A percentile compares a stretch with the other conserved stretches of the same genome.
These are phyloP conservation scores for Bretschneidera sinensis DNA, from an alignment of 345 rosid species.

Conservation along the genomic window DNA sequence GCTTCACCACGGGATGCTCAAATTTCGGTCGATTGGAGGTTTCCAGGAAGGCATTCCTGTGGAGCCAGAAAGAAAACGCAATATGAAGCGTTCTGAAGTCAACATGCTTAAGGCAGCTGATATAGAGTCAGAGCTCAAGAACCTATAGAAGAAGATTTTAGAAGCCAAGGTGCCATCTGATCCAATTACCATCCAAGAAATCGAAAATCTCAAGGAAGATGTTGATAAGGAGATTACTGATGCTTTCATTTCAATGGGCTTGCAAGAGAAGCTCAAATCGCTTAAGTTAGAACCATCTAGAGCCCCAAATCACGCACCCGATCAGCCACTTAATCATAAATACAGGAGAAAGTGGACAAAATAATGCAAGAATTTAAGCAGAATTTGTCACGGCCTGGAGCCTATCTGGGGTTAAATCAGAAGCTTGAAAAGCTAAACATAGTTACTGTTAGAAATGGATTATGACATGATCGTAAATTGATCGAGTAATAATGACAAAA, in stretches of 20 bases:
- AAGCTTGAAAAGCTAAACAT: neutral
- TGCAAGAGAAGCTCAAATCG: neutral
- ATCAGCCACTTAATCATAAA: constrained; percentile 18
- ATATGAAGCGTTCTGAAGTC: constrained; percentile 20
- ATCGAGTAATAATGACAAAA: too few relatives aligned
- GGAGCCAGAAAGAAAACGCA: neutral
- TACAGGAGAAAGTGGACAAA: neutral
- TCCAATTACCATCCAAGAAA: neutral
- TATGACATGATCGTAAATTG: too few relatives aligned
- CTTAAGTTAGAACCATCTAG: neutral
- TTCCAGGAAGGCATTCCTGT: neutral
- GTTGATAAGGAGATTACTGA: neutral
- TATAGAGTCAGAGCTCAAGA: neutral
- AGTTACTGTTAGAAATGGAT: too few relatives aligned
- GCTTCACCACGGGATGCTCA: neutral
- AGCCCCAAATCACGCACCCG: neutral
- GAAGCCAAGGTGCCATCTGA: neutral
- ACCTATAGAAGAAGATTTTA: neutral
- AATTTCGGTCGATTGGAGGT: neutral
- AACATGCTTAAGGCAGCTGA: constrained; percentile 21
- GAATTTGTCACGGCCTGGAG: constrained; percentile 22
- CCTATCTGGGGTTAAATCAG: constrained; percentile 33
- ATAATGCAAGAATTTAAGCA: neutral
- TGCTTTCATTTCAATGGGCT: neutral
- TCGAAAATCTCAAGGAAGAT: neutral